A percentile compares a stretch with the other conserved stretches of the same genome.
phyloP scores from a whole-genome alignment of 768 basidiomycete species.

The Tremella mesenterica region DNA sequence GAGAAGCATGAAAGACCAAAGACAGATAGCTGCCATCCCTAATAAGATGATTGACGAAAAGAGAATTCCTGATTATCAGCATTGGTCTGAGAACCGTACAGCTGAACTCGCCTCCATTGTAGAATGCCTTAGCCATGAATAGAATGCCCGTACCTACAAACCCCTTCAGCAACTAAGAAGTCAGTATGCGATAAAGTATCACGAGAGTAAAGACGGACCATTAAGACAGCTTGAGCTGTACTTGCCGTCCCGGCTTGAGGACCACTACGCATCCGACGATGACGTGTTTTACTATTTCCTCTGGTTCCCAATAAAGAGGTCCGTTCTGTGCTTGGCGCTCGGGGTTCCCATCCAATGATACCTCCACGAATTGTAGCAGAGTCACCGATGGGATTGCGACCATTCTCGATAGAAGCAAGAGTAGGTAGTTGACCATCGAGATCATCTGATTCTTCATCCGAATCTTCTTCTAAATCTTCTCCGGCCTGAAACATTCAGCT shows the following conservation, averaged over 20 bases:
- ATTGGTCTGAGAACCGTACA: not conserved
- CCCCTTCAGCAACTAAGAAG: conserved; percentile 69
- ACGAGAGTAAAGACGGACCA: conserved; percentile 53
- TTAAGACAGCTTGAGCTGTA: conserved; percentile 80
- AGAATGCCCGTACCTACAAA: conserved; percentile 94
- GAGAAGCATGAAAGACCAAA: conserved; percentile 88
- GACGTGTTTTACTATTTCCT: conserved; percentile 34
- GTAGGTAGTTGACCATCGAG: conserved; percentile 1
- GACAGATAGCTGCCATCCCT: conserved; percentile 72
- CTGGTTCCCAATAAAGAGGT: conserved; percentile 30
- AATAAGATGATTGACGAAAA: conserved; percentile 74
- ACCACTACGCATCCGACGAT: conserved; percentile 52
- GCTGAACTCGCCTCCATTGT: conserved; percentile 59
- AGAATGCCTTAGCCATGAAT: conserved; percentile 95
- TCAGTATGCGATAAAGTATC: not conserved
- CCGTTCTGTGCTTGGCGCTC: conserved; percentile 19
- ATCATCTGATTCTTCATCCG: conserved; percentile 60
- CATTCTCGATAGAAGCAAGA: conserved; percentile 1
- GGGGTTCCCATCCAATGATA: not conserved
- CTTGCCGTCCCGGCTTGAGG: conserved; percentile 74
- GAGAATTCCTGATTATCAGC: conserved; percentile 52
- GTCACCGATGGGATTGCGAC: not conserved
- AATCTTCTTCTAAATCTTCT: conserved; percentile 75
- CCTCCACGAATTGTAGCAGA: conserved; percentile 6
- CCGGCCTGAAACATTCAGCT: conserved; percentile 57